Evolutionary conservation across 805 yeast genomes (phyloP).

Genomic region (Yamadazyma sp.): DNA sequence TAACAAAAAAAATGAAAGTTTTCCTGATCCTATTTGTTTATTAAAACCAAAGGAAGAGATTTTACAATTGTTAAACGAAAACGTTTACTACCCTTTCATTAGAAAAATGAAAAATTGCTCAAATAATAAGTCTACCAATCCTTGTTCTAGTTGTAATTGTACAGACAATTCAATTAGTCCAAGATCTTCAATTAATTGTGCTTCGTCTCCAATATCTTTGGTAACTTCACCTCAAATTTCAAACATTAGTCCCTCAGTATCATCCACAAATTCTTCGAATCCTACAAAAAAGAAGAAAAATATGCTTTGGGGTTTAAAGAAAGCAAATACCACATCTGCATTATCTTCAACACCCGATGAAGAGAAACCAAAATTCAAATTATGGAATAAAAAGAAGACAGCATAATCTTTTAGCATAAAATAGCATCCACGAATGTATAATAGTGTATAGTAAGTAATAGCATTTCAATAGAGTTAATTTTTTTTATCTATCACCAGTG

Average conservation of each 20-base stretch:
- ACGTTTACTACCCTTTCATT: constrained; percentile 23
- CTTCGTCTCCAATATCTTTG: no score
- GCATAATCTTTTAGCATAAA: no score
- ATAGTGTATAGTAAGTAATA: no score
- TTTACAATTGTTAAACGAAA: constrained; percentile 31
- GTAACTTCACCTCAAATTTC: no score
- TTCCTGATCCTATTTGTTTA: constrained; percentile 27
- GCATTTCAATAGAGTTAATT: no score
- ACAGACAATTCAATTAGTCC: not conserved
- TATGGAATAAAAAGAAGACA: constrained; percentile 10
- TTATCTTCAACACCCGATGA: constrained; percentile 9
- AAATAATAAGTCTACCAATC: not conserved
- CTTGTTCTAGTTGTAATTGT: constrained; percentile 3
- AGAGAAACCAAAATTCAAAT: constrained; percentile 11
- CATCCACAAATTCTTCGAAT: constrained; percentile 3
- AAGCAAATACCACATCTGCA: constrained; percentile 1
- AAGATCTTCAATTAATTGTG: no score
- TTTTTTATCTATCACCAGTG: no score
- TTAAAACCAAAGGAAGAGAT: constrained; percentile 29
- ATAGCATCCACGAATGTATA: no score
- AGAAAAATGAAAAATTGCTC: constrained; percentile 10
- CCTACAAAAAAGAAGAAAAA: constrained; percentile 3
- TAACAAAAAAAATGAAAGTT: constrained; percentile 14
- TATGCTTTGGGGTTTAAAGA: constrained; percentile 14
- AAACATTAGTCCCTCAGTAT: constrained; percentile 4